Evolutionary conservation across 768 basidiomycete species (phyloP).

Genomic region (Astraeus odoratus): DNA sequence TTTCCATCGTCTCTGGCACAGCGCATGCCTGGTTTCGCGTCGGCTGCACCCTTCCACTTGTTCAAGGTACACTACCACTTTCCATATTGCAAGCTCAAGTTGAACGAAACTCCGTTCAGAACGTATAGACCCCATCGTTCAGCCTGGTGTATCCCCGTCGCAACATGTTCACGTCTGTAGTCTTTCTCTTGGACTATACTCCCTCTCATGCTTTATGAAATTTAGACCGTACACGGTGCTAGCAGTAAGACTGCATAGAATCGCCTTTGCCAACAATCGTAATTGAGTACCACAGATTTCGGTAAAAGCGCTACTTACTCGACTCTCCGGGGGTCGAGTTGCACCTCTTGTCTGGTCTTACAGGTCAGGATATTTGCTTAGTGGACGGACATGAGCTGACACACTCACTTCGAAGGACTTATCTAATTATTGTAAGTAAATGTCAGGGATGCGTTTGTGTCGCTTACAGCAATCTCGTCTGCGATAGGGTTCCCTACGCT

Average conservation of each 20-base stretch:
- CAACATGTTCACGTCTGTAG: slow-evolving; percentile 35
- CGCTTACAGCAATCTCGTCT: neutral
- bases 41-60: slow-evolving; percentile 33
- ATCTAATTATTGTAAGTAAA: slow-evolving; percentile 34
- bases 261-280: neutral
- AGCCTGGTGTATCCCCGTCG: slow-evolving; percentile 28
- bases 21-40: slow-evolving; percentile 36
- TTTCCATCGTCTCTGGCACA: slow-evolving; percentile 12
- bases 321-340: slow-evolving; percentile 29
- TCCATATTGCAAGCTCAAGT: neutral
- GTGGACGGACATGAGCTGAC: neutral
- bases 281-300: slow-evolving; percentile 23
- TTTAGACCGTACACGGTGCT: slow-evolving; percentile 30
- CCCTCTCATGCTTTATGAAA: neutral
- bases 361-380: slow-evolving; percentile 8
- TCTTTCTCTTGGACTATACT: neutral
- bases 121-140: slow-evolving; percentile 34
- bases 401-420: slow-evolving; percentile 17
- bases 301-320: slow-evolving; percentile 29
- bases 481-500: slow-evolving; percentile 35
- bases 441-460: neutral
- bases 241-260: slow-evolving; percentile 22
- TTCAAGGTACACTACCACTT: slow-evolving; percentile 27
- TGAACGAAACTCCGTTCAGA: slow-evolving; percentile 14
- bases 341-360: slow-evolving; percentile 32